These are phyloP conservation scores for Yarrowia alimentaria DNA, from an alignment of 805 yeast species.

Conservation along the genomic window DNA sequence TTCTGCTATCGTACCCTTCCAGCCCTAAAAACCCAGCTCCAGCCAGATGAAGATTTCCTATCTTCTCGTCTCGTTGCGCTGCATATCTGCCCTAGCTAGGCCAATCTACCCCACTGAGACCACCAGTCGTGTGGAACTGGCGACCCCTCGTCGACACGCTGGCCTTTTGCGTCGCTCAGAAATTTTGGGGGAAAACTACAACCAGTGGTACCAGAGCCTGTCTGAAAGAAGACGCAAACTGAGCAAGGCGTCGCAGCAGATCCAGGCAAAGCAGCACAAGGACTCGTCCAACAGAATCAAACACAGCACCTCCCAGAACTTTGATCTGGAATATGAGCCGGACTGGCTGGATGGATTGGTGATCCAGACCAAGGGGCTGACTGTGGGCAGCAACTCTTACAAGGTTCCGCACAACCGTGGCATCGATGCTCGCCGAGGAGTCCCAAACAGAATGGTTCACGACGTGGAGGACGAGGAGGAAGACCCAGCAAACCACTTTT, in stretches of 20 bases:
- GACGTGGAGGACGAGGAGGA: constrained; percentile 6
- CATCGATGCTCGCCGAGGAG: constrained; percentile 15
- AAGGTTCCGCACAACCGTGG: constrained; percentile 18
- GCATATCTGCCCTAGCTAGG: too few relatives aligned
- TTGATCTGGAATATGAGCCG: constrained; percentile 17
- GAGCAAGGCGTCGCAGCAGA: constrained; percentile 54
- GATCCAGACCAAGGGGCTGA: constrained; percentile 15
- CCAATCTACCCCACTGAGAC: too few relatives aligned
- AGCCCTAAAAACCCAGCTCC: too few relatives aligned
- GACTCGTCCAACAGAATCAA: constrained; percentile 31
- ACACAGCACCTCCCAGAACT: constrained; percentile 21
- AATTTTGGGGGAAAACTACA: background rate
- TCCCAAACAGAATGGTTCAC: background rate
- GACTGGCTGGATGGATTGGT: constrained; percentile 24
- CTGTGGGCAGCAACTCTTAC: constrained; percentile 9
- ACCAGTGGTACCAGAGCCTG: constrained; percentile 26
- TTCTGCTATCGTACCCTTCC: too few relatives aligned
- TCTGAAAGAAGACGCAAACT: constrained; percentile 7
- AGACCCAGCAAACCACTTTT: constrained; percentile 12
- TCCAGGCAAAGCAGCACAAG: constrained; percentile 56
- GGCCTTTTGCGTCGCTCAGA: constrained; percentile 6
- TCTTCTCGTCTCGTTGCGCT: too few relatives aligned
- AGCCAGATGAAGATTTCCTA: too few relatives aligned
- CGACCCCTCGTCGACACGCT: too few relatives aligned
- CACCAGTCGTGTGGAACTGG: too few relatives aligned